Base-by-base conservation (phyloP, 371 early-diverging fungal genomes). In the Phascolomyces articulosus region DNA sequence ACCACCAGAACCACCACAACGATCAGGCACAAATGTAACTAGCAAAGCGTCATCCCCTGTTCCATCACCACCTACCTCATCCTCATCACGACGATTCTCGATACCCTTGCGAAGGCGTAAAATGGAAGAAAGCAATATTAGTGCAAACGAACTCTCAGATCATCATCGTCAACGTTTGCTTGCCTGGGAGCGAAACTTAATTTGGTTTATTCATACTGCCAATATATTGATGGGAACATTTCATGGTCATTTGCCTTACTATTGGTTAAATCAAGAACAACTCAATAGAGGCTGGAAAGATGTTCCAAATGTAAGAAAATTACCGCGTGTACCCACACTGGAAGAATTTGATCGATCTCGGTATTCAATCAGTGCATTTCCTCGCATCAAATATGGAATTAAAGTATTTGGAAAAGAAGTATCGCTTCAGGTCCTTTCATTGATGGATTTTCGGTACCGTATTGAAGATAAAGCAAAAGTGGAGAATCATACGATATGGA, bases 361-460 rank as follows among this genome's bases (percentile, higher is more conserved):
- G 2, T 64, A 58, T 24, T 57, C 57, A 3, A 58, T 64, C 58
- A 64, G 58, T 28, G 57, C 58, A 11, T 58, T 53, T 13, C 64
- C 57, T 24, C 49, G 58, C n/a, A 58, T 64, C 41, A 28, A 58
- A 24, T 24, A 40, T 13, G 64, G 64, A 11, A 58, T 64, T 57
- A 57, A 58, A 49, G 47, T 64, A n/a, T 49, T 49, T 23, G 53
- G 40, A 13, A 64, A 64, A 31, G 40, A 54, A 29, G 64, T 64
- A 2, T 64, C 48, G 10, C 40, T 64, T 29, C 64, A 64, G 31
- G 54, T 58, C 15, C 20, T 64, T 27, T 64, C 64, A 7, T 18
- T 64, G 20, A 23, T 27, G 3, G 58, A 64, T 38, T 51, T 64
- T 49, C 64, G 64, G 0, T 64, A 64, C 48, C 64, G 64, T 11